Evolutionary conservation across 2,329 filamentous ascomycete genomes (phyloP).

Genomic region (Chaetomium strumarium): DNA sequence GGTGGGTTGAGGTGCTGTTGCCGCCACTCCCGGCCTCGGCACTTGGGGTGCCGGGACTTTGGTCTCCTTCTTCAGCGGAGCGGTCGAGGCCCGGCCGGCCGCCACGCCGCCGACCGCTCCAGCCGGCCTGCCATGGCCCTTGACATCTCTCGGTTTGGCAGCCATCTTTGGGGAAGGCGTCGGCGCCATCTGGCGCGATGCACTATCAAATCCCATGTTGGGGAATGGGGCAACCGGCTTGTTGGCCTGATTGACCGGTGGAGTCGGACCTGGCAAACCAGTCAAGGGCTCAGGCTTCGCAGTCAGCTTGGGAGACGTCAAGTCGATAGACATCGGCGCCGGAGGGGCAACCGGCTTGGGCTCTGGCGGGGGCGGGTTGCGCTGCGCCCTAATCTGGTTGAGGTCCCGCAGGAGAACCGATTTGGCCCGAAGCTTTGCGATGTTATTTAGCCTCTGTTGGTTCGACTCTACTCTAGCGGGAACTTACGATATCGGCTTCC

Average conservation of each 20-base stretch:
- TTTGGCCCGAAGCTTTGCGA: slow-evolving; percentile 44
- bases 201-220: slow-evolving; percentile 48
- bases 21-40: slow-evolving; percentile 6
- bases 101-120: slow-evolving; percentile 15
- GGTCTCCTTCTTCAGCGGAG: slow-evolving; percentile 23
- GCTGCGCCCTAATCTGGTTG: slow-evolving; percentile 34
- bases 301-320: slow-evolving; percentile 16
- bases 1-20: slow-evolving; percentile 8
- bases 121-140: slow-evolving; percentile 17
- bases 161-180: slow-evolving; percentile 18
- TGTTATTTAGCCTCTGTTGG: slow-evolving; percentile 16
- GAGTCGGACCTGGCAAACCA: slow-evolving; percentile 18
- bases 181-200: slow-evolving; percentile 19
- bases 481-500: slow-evolving; percentile 19
- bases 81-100: slow-evolving; percentile 18
- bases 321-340: slow-evolving; percentile 22
- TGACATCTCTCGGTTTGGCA: slow-evolving; percentile 19
- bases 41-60: slow-evolving; percentile 17
- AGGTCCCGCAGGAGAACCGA: slow-evolving; percentile 51
- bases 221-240: slow-evolving; percentile 50
- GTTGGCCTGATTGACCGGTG: slow-evolving; percentile 31
- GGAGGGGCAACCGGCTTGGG: slow-evolving; percentile 17
- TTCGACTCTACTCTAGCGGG: background rate
- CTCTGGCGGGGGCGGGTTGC: slow-evolving; percentile 21
- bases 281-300: slow-evolving; percentile 2